A percentile compares a stretch with the other conserved stretches of the same genome.
phyloP scores from a whole-genome alignment of 805 yeast genomes.

The Cephaloascus fragrans region DNA sequence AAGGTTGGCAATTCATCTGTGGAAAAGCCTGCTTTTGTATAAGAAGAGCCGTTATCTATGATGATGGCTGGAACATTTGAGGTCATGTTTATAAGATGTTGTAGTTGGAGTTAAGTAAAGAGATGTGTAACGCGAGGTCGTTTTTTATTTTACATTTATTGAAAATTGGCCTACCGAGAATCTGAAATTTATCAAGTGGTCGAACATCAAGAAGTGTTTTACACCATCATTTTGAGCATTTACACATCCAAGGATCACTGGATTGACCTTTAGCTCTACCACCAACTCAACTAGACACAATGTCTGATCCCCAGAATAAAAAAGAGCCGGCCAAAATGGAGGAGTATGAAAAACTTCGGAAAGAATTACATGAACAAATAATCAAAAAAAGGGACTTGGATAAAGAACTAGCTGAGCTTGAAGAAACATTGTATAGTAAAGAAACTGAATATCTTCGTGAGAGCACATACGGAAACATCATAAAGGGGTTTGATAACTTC shows the following conservation, averaged over 20 bases:
- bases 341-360: slow-evolving; percentile 59
- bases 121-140: too few species aligned
- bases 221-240: too few species aligned
- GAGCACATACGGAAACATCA: slow-evolving; percentile 67
- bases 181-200: too few species aligned
- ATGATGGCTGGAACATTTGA: slow-evolving; percentile 48
- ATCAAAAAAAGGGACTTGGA: slow-evolving; percentile 57
- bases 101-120: too few species aligned
- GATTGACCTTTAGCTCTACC: too few species aligned
- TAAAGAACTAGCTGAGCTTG: slow-evolving; percentile 48
- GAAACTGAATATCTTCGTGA: slow-evolving; percentile 75
- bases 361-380: slow-evolving; percentile 56
- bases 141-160: too few species aligned
- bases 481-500: slow-evolving; percentile 85
- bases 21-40: slow-evolving; percentile 65
- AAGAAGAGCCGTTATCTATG: slow-evolving; percentile 56
- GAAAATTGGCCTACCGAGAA: too few species aligned
- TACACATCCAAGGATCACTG: too few species aligned
- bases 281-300: too few species aligned
- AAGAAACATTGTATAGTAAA: slow-evolving; percentile 69
- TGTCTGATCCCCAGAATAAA: not conserved
- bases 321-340: slow-evolving; percentile 8
- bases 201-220: too few species aligned
- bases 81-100: slow-evolving; percentile 17
- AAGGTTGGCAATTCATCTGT: slow-evolving; percentile 53